These are phyloP conservation scores for Pythium myriotylum DNA, from an alignment of 352 stramenopile genomes.

Conservation along the genomic window DNA sequence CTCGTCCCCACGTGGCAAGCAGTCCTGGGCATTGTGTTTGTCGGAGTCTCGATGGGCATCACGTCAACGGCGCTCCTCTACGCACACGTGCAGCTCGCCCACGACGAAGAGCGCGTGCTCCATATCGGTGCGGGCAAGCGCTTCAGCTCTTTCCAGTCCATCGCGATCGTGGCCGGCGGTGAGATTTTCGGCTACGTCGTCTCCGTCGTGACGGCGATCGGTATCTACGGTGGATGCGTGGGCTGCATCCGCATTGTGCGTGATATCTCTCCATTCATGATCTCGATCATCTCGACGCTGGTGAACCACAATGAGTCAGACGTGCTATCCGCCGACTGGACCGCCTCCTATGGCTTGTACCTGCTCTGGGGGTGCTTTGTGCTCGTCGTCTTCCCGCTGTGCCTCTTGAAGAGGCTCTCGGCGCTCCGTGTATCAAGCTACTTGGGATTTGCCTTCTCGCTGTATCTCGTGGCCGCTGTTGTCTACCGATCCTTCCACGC, in stretches of 20 bases:
- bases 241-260: constrained; percentile 70
- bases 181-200: constrained; percentile 61
- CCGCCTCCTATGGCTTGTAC: constrained; percentile 40
- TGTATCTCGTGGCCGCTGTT: constrained; percentile 60
- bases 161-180: constrained; percentile 57
- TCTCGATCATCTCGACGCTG: constrained; percentile 30
- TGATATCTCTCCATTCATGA: constrained; percentile 68
- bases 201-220: constrained; percentile 62
- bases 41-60: constrained; percentile 58
- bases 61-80: constrained; percentile 62
- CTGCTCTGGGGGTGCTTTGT: constrained; percentile 55
- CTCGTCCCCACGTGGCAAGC: constrained; percentile 47
- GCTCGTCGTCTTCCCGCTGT: constrained; percentile 65
- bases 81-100: constrained; percentile 54
- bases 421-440: constrained; percentile 73
- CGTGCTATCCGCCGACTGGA: constrained; percentile 2
- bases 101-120: constrained; percentile 42
- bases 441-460: constrained; percentile 63
- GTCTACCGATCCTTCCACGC: constrained; percentile 56
- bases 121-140: constrained; percentile 53
- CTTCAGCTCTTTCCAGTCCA: constrained; percentile 67
- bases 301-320: constrained; percentile 10
- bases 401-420: constrained; percentile 71
- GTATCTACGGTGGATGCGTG: constrained; percentile 74
- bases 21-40: constrained; percentile 42